These are phyloP conservation scores for Diaporthe velutina DNA, from an alignment of 2,329 filamentous ascomycete genomes.

Conservation along the genomic window DNA sequence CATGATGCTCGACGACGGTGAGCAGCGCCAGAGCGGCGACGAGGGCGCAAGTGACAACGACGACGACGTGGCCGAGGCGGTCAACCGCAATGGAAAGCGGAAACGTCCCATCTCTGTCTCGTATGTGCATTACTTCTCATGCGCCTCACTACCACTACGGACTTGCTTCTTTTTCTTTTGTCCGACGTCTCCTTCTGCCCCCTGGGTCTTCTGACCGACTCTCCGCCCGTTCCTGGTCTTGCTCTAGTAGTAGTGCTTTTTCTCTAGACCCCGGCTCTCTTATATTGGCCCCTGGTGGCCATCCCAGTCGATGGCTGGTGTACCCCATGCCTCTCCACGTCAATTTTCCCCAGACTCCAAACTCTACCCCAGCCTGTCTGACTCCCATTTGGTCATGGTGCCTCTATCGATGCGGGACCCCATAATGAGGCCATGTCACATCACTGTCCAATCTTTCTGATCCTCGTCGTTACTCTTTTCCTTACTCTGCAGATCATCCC, in stretches of 20 bases:
- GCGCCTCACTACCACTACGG: neutral
- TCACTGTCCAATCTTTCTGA: neutral
- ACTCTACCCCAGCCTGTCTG: constrained; percentile 10
- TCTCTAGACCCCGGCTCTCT: constrained; percentile 8
- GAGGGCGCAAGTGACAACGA: constrained; percentile 59
- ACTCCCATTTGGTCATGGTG: constrained; percentile 14
- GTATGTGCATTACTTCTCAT: constrained; percentile 55
- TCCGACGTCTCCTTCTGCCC: constrained; percentile 26
- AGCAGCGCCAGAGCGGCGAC: constrained; percentile 44
- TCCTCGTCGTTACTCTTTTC: constrained; percentile 12
- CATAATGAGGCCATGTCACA: constrained; percentile 32
- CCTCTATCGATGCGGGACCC: constrained; percentile 6
- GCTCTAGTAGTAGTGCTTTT: neutral
- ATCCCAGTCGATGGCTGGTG: constrained; percentile 11
- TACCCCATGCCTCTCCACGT: constrained; percentile 28
- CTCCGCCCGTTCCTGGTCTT: constrained; percentile 10
- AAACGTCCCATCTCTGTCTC: constrained; percentile 73
- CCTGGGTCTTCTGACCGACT: constrained; percentile 28
- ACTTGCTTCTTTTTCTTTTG: constrained; percentile 25
- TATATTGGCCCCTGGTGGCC: constrained; percentile 9
- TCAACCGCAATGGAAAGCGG: constrained; percentile 63
- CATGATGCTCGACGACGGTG: constrained; percentile 31
- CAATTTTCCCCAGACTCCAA: constrained; percentile 30
- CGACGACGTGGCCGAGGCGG: constrained; percentile 57
- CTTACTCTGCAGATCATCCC: constrained; percentile 19